Conservation (phyloP, 495 filamentous ascomycete species). For the Glonium stellatum region DNA sequence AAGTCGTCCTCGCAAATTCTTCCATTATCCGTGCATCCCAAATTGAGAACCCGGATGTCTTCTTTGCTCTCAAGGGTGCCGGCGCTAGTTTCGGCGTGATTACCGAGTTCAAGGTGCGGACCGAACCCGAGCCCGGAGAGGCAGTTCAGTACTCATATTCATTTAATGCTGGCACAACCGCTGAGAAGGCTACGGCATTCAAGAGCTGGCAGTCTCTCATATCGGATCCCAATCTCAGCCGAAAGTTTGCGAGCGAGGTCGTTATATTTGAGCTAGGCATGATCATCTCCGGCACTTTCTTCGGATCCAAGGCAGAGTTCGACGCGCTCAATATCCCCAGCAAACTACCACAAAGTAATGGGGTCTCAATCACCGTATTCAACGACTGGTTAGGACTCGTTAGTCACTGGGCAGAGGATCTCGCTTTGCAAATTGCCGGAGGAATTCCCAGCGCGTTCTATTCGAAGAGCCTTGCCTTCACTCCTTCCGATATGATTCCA, state of each 20-base stretch:
- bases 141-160: slow-evolving; percentile 38
- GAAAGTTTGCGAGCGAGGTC: slow-evolving; percentile 44
- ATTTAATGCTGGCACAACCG: slow-evolving; percentile 36
- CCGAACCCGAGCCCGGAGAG: slow-evolving; percentile 33
- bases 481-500: slow-evolving; percentile 38
- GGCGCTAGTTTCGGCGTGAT: slow-evolving; percentile 43
- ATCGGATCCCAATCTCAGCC: slow-evolving; percentile 43
- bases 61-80: slow-evolving; percentile 44
- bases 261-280: slow-evolving; percentile 32
- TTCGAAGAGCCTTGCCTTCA: slow-evolving; percentile 46
- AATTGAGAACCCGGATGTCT: slow-evolving; percentile 23
- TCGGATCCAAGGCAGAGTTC: slow-evolving; percentile 40
- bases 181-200: slow-evolving; percentile 34
- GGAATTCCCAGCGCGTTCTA: slow-evolving; percentile 42
- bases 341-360: slow-evolving; percentile 33
- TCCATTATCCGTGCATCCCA: slow-evolving; percentile 29
- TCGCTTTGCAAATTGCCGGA: slow-evolving; percentile 28
- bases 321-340: slow-evolving; percentile 32
- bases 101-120: slow-evolving; percentile 44
- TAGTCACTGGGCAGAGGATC: slow-evolving; percentile 44
- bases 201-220: slow-evolving; percentile 39
- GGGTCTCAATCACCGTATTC: slow-evolving; percentile 37
- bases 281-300: slow-evolving; percentile 39
- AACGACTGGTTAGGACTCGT: slow-evolving; percentile 52
- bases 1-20: slow-evolving; percentile 28